Evolutionary conservation across 1,284 basidiomycete genomes (phyloP).

Genomic region (Apiotrichum sp.): DNA sequence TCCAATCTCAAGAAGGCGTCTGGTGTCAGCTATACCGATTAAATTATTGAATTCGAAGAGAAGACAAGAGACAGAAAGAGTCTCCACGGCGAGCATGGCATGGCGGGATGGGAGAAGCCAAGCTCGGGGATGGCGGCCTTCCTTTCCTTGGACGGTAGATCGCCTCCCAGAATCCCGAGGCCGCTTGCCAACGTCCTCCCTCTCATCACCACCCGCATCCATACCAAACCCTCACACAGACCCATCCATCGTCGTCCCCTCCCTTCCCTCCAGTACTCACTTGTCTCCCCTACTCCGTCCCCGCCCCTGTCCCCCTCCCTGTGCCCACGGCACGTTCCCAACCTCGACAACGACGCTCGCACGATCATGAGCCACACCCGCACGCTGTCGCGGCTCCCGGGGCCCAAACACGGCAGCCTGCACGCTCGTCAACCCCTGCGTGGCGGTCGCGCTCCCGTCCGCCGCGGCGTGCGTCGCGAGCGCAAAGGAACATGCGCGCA

Average conservation of each 20-base stretch:
- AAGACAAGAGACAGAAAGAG: not conserved
- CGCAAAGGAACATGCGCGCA: slow-evolving; percentile 74
- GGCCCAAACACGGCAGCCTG: slow-evolving; percentile 85
- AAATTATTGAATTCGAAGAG: not conserved
- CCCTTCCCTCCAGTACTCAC: slow-evolving; percentile 53
- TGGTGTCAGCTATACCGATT: slow-evolving; percentile 37
- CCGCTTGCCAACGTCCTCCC: not conserved
- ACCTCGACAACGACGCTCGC: slow-evolving; percentile 82
- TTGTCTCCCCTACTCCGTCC: slow-evolving; percentile 70
- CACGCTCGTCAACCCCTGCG: slow-evolving; percentile 86
- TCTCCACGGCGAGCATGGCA: not conserved
- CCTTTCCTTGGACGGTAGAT: too few relatives aligned
- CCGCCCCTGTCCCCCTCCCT: slow-evolving; percentile 51
- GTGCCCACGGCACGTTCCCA: slow-evolving; percentile 76
- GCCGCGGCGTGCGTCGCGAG: slow-evolving; percentile 66
- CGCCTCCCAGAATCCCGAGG: too few relatives aligned
- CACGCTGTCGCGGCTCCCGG: slow-evolving; percentile 71
- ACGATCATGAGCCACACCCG: slow-evolving; percentile 69
- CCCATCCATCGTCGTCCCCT: not conserved
- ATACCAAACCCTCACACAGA: too few relatives aligned
- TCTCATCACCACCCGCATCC: not conserved
- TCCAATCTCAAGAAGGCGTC: slow-evolving; percentile 81
- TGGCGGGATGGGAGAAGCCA: too few relatives aligned
- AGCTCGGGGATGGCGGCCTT: too few relatives aligned
- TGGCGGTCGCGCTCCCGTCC: slow-evolving; percentile 76